These are phyloP conservation scores for Serendipita sp. DNA, from an alignment of 768 basidiomycete species.

Conservation along the genomic window DNA sequence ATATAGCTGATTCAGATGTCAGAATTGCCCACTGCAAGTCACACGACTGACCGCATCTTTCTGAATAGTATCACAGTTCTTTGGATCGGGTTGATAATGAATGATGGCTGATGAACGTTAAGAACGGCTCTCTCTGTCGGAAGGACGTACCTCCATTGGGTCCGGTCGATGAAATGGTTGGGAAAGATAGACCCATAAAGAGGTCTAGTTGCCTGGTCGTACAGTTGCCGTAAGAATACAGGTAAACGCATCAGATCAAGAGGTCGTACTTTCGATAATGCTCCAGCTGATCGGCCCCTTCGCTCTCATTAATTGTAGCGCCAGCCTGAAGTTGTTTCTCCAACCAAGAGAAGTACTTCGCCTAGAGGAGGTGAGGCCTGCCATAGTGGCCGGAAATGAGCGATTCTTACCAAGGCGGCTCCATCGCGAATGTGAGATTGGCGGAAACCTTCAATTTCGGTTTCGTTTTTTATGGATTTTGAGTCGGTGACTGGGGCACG, in stretches of 20 bases:
- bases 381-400: not conserved
- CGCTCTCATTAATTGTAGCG: constrained; percentile 49
- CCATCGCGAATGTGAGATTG: constrained; percentile 82
- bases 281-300: constrained; percentile 66
- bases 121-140: not conserved
- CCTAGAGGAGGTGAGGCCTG: constrained; percentile 14
- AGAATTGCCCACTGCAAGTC: not conserved
- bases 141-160: constrained; percentile 59
- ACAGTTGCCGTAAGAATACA: not conserved
- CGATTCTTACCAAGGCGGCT: constrained; percentile 38
- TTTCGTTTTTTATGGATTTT: constrained; percentile 65
- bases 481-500: constrained; percentile 64
- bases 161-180: constrained; percentile 84
- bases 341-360: constrained; percentile 87
- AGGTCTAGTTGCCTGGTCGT: constrained; percentile 45
- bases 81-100: constrained; percentile 72
- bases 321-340: constrained; percentile 63
- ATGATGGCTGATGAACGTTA: constrained; percentile 51
- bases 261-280: constrained; percentile 56
- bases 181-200: constrained; percentile 80
- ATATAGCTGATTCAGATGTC: constrained; percentile 30
- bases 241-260: not conserved
- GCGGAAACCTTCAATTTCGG: constrained; percentile 81
- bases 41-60: constrained; percentile 42
- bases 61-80: constrained; percentile 55